Percentiles rank a stretch among this genome's conserved stretches.
These are phyloP conservation scores for Physcomitrium patens DNA, from an alignment of 225 moss, liverwort and hornwort species.

Conservation along the genomic window DNA sequence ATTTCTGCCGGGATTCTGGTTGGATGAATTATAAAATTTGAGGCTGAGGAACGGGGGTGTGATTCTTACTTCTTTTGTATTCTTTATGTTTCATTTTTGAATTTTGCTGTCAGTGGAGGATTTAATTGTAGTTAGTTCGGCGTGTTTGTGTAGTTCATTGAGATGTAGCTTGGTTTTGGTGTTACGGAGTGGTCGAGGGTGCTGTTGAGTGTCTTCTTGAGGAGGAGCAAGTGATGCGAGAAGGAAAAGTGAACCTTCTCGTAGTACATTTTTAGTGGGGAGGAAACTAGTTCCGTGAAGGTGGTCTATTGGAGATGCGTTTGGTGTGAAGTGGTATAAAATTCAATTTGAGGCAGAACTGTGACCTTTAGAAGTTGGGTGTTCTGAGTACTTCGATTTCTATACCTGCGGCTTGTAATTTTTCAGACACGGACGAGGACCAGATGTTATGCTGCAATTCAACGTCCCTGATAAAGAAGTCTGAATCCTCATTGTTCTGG, in stretches of 20 bases:
- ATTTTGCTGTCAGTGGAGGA: background rate
- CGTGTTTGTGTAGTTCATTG: background rate
- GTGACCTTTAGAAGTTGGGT: background rate
- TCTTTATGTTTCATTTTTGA: background rate
- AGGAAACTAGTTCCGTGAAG: slow-evolving; percentile 1
- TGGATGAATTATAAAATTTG: slow-evolving; percentile 1
- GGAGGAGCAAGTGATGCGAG: slow-evolving; percentile 10
- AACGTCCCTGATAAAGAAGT: background rate
- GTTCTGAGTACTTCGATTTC: slow-evolving; percentile 15
- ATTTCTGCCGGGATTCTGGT: background rate
- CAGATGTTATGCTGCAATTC: slow-evolving; percentile 21
- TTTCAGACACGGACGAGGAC: slow-evolving; percentile 25
- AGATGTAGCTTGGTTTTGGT: background rate
- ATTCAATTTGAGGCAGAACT: slow-evolving; percentile 2
- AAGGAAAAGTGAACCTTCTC: background rate
- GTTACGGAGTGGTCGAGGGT: background rate
- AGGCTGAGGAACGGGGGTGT: background rate
- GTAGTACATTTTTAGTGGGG: background rate
- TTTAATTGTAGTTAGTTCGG: slow-evolving; percentile 6
- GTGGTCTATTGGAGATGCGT: slow-evolving; percentile 11
- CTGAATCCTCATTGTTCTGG: background rate
- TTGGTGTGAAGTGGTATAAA: slow-evolving; percentile 5
- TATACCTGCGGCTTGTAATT: slow-evolving; percentile 9
- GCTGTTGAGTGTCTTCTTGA: slow-evolving; percentile 2
- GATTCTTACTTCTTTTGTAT: background rate